phyloP scores from a whole-genome alignment of 805 yeast genomes.

The Cyberlindnera xishuangbannaensis region DNA sequence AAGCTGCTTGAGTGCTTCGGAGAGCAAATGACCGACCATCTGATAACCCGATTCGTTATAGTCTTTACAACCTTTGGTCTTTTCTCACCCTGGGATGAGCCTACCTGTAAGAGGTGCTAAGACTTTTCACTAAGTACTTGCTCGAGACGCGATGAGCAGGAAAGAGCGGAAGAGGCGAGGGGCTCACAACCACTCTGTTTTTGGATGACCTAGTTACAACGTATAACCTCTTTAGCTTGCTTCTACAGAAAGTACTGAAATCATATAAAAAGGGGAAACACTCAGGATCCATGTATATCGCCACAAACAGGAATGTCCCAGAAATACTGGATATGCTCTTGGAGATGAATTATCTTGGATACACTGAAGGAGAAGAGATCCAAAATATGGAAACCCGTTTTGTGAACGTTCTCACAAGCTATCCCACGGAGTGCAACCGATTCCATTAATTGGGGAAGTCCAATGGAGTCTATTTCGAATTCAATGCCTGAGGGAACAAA shows the following conservation, averaged over 20 bases:
- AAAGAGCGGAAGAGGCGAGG: too few species aligned
- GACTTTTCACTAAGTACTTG: too few species aligned
- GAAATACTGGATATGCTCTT: slow-evolving; percentile 19
- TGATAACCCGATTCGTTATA: neutral
- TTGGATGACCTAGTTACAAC: too few species aligned
- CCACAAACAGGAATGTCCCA: slow-evolving; percentile 15
- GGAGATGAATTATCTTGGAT: slow-evolving; percentile 13
- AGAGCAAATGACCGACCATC: slow-evolving; percentile 14
- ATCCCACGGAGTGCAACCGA: slow-evolving; percentile 14
- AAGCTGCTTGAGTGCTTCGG: slow-evolving; percentile 24
- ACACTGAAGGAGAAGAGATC: slow-evolving; percentile 17
- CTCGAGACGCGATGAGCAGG: too few species aligned
- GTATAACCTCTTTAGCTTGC: too few species aligned
- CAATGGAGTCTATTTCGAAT: slow-evolving; percentile 30
- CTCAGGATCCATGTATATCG: too few species aligned
- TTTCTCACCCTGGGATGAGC: too few species aligned
- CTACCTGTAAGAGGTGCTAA: too few species aligned
- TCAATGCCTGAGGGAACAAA: slow-evolving; percentile 30
- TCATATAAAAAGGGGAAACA: too few species aligned
- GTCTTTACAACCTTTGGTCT: too few species aligned
- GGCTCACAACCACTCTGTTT: too few species aligned
- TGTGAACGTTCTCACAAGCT: slow-evolving; percentile 12
- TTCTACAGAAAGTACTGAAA: too few species aligned
- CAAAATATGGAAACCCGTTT: slow-evolving; percentile 8
- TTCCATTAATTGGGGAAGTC: slow-evolving; percentile 31